Conservation (phyloP, 2,329 filamentous ascomycete genomes). For the Verticillium nubilum region DNA sequence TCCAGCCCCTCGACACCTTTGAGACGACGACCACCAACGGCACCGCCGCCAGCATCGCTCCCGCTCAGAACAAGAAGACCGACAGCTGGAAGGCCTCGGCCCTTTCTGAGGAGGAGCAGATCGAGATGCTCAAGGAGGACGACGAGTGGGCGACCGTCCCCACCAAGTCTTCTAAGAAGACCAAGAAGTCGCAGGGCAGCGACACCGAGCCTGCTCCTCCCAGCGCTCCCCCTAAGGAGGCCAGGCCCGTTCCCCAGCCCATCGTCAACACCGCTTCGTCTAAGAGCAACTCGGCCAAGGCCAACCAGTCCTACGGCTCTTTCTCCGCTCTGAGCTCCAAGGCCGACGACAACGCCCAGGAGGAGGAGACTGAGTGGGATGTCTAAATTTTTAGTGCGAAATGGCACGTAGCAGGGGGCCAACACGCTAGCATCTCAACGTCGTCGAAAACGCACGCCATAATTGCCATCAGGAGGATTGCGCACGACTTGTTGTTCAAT, state of each 20-base stretch:
- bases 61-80: background rate
- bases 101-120: constrained; percentile 58
- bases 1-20: constrained; percentile 55
- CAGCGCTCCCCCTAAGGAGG: constrained; percentile 8
- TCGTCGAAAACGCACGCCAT: background rate
- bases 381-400: constrained; percentile 26
- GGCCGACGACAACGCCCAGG: constrained; percentile 32
- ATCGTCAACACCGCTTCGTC: constrained; percentile 20
- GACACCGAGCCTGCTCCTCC: constrained; percentile 26
- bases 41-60: constrained; percentile 15
- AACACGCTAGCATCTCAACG: background rate
- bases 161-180: constrained; percentile 36
- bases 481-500: background rate
- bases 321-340: constrained; percentile 44
- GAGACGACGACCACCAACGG: constrained; percentile 31
- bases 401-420: background rate
- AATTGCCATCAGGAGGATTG: background rate
- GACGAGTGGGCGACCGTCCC: constrained; percentile 58
- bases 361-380: constrained; percentile 47
- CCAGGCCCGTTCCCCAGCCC: constrained; percentile 19
- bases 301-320: constrained; percentile 25
- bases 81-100: constrained; percentile 45
- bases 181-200: constrained; percentile 34
- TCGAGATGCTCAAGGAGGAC: constrained; percentile 48
- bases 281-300: constrained; percentile 23